Conservation (phyloP, 2,329 filamentous ascomycete genomes). For the Aspergillus novoparasiticus region DNA sequence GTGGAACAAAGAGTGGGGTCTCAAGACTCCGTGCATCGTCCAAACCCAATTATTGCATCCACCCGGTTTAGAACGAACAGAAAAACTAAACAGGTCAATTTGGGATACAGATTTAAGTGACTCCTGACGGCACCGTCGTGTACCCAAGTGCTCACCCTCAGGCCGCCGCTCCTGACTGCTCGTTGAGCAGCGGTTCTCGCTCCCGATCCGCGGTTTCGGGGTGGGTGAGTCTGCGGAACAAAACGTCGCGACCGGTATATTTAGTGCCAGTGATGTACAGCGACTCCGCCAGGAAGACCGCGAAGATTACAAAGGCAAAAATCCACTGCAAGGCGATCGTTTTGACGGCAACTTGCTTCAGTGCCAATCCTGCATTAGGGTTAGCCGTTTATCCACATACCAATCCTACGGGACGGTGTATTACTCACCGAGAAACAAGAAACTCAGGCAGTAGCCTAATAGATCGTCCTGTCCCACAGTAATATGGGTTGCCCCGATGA, state of each 20-base stretch:
- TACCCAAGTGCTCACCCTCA: not conserved
- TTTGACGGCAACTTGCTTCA: conserved; percentile 74
- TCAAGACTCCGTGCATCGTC: not conserved
- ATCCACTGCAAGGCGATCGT: conserved; percentile 86
- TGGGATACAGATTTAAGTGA: not conserved
- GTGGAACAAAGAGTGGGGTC: not conserved
- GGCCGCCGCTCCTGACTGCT: conserved; percentile 23
- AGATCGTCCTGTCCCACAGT: conserved; percentile 72
- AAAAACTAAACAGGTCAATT: not conserved
- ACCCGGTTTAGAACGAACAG: not conserved
- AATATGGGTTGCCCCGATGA: conserved; percentile 77
- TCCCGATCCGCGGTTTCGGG: conserved; percentile 53
- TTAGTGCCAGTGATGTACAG: conserved; percentile 46
- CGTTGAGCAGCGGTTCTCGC: conserved; percentile 55
- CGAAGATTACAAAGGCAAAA: conserved; percentile 84
- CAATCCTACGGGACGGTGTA: not conserved
- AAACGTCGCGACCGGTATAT: conserved; percentile 38
- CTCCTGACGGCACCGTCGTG: not conserved
- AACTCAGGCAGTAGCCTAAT: conserved; percentile 76
- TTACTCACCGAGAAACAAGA: conserved; percentile 67
- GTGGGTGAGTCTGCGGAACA: conserved; percentile 35
- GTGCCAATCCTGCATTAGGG: conserved; percentile 60
- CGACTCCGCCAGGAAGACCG: conserved; percentile 70
- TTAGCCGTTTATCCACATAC: not conserved
- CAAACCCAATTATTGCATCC: not conserved